Evolutionary conservation across 1,284 basidiomycete genomes (phyloP).

Genomic region (Rhodofomes roseus): DNA sequence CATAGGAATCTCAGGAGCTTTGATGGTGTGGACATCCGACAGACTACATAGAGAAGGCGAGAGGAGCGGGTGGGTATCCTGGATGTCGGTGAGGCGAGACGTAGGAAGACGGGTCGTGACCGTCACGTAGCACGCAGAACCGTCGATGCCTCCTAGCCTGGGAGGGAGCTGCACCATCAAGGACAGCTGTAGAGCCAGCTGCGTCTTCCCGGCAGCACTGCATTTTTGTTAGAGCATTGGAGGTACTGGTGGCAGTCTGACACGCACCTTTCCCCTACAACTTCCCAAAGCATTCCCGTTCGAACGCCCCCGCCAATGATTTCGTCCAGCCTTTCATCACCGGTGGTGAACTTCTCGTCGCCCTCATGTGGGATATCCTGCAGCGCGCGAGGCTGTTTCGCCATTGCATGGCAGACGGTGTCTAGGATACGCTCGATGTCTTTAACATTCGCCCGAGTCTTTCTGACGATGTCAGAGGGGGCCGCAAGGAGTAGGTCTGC

Average conservation of each 20-base stretch:
- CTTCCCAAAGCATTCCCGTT: constrained; percentile 78
- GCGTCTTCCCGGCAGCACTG: constrained; percentile 87
- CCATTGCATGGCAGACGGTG: constrained; percentile 38
- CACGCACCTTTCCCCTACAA: constrained; percentile 81
- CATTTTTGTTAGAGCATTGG: not conserved
- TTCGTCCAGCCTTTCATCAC: constrained; percentile 62
- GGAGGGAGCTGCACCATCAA: constrained; percentile 69
- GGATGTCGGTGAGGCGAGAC: constrained; percentile 55
- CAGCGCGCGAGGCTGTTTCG: constrained; percentile 33
- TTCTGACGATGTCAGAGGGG: constrained; percentile 47
- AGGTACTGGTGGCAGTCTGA: not conserved
- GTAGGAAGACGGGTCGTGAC: constrained; percentile 74
- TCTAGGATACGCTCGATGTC: constrained; percentile 50
- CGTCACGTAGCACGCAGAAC: constrained; percentile 71
- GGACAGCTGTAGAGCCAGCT: constrained; percentile 77
- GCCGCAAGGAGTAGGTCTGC: constrained; percentile 48
- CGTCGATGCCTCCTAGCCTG: constrained; percentile 48
- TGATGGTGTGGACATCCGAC: constrained; percentile 65
- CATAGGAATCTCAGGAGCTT: constrained; percentile 55
- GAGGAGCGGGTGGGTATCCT: constrained; percentile 45
- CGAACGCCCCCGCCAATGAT: constrained; percentile 73
- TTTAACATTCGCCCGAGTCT: constrained; percentile 44
- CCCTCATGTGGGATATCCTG: constrained; percentile 32
- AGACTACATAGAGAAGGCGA: constrained; percentile 47
- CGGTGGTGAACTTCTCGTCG: constrained; percentile 59